A percentile compares a stretch with the other conserved stretches of the same genome.
These are phyloP conservation scores for Fusarium transvaalense DNA, from an alignment of 2,329 filamentous ascomycete genomes.

Conservation along the genomic window DNA sequence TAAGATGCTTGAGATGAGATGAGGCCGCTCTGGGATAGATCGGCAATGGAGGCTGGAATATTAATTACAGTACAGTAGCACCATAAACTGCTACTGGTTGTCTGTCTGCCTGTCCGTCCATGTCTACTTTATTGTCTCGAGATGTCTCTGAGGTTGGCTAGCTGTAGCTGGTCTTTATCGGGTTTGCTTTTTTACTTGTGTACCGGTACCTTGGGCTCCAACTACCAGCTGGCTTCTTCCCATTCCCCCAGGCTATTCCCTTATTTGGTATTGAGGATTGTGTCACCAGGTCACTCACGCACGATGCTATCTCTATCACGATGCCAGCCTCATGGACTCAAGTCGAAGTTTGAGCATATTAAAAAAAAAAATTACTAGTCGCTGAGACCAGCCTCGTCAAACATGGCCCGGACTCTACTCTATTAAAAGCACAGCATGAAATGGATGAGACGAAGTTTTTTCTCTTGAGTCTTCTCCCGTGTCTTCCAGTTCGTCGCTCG, in stretches of 20 bases:
- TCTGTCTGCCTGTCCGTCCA: neutral
- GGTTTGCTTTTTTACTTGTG: conserved; percentile 27
- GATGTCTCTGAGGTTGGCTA: conserved; percentile 21
- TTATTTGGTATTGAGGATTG: conserved; percentile 5
- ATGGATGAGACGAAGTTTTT: conserved; percentile 22
- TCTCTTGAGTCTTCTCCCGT: conserved; percentile 34
- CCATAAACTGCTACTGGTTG: conserved; percentile 30
- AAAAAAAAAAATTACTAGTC: neutral
- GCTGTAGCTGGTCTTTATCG: neutral
- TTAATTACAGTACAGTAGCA: conserved; percentile 17
- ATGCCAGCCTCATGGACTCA: neutral
- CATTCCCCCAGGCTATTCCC: conserved; percentile 28
- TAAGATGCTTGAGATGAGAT: conserved; percentile 34
- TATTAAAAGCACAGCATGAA: conserved; percentile 11
- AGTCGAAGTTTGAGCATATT: neutral
- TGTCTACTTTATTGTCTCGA: conserved; percentile 31
- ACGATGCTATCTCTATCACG: conserved; percentile 13
- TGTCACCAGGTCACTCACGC: conserved; percentile 17
- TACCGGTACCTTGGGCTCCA: conserved; percentile 24
- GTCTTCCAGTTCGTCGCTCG: conserved; percentile 19
- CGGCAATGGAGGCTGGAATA: conserved; percentile 23
- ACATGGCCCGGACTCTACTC: conserved; percentile 1
- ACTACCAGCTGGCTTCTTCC: conserved; percentile 11
- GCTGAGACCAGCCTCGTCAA: conserved; percentile 7
- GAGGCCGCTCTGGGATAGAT: conserved; percentile 39